Base-by-base conservation (phyloP, 805 yeast genomes). In the Schwanniomyces occidentalis region DNA sequence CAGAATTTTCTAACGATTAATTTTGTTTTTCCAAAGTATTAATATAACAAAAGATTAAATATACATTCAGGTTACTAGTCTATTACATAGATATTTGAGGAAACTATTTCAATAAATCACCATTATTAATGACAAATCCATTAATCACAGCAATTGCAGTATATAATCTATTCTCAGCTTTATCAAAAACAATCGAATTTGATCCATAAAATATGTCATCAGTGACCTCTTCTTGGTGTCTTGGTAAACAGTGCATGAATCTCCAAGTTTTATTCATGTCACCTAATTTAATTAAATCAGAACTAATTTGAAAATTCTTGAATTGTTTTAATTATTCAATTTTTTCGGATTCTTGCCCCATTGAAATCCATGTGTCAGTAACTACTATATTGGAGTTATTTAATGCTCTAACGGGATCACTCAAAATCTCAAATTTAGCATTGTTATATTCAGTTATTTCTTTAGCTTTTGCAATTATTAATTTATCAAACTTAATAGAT, bases 191-290 rank as follows among this genome's bases (percentile, higher is more conserved):
- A 34, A 90, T 64, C 4, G 95, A 85, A 24, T 42, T 40, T 24
- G 77, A 76, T 30, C 87, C 68, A 64, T 88, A 89, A 56, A 89
- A 89, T 2, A 90, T 88, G 32, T 83, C 95, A 56, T 89, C 96
- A 18, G 80, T 72, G 23, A 89, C 97, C 61, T 89, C 97, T 56
- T 87, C 95, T 19, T 77, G 73, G 49, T 89, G 93, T 61, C 97
- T 81, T 44, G 97, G 97, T 45, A 89, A 69, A 59, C 97, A 89
- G 58, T 89, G 97, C 96, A 90, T 88, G 64, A 89, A 89, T 58
- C 78, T 85, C 82, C 87, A 89, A 52, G 71, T 61, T 13, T 65
- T 35, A 34, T 71, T 70, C 25, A 83, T 81, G 33, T 74, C 76
- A 6, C 85, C 82, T 8, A 63, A 52, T n/a, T 49, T 36, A 14